Evolutionary conservation across 139 green algal species (phyloP).

Genomic region (Chlorokybus atmophyticus): DNA sequence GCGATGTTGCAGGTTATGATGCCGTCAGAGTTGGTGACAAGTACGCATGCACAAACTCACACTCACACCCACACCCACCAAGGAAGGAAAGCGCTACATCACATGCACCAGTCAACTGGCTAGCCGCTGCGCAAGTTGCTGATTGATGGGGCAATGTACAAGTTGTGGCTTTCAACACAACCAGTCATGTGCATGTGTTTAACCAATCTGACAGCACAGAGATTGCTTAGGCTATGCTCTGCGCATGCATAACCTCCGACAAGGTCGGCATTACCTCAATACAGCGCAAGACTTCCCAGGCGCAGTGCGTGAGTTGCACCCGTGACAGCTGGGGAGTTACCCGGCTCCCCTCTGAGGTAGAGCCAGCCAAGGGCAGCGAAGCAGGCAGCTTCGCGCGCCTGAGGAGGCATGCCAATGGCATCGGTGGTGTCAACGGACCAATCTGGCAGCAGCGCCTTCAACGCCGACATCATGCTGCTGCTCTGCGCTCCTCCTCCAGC

Average conservation of each 20-base stretch:
- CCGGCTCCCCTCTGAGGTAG: neutral
- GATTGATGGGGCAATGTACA: no score
- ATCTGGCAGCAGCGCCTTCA: neutral
- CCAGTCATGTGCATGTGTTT: neutral
- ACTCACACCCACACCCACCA: neutral
- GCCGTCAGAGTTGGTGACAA: no score
- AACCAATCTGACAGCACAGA: neutral
- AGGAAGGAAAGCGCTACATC: no score
- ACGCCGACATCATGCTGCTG: neutral
- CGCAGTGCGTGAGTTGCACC: neutral
- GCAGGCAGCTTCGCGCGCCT: neutral
- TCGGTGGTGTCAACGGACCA: neutral
- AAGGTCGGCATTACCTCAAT: neutral
- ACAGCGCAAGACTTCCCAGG: neutral
- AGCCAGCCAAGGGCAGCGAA: slow-evolving; percentile 2
- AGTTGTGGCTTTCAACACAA: neutral
- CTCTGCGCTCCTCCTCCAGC: neutral
- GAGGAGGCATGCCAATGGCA: neutral
- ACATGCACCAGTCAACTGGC: no score
- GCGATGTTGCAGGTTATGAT: no score
- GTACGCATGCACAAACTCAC: neutral
- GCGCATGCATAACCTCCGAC: neutral
- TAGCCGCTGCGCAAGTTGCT: no score
- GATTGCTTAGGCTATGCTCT: neutral
- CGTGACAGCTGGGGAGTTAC: neutral